Percentiles rank a stretch among this genome's conserved stretches.
phyloP scores from a whole-genome alignment of 2,329 filamentous ascomycete species.

The Calonectria leucothoes region DNA sequence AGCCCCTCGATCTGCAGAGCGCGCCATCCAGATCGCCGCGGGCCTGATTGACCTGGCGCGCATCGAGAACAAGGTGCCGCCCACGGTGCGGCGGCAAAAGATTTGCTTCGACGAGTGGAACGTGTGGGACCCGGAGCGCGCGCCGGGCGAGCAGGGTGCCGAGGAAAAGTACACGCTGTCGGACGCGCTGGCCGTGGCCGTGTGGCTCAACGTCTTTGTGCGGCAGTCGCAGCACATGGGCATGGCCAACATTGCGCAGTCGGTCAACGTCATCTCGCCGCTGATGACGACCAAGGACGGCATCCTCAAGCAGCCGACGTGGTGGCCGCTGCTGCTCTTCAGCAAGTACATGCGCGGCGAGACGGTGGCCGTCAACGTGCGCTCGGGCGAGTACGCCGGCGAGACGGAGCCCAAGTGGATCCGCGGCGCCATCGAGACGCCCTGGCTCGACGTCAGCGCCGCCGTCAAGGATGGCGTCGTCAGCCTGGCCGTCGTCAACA shows the following conservation, averaged over 20 bases:
- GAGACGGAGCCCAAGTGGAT: constrained; percentile 75
- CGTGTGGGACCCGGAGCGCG: constrained; percentile 80
- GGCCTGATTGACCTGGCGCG: constrained; percentile 78
- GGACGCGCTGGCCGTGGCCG: constrained; percentile 78
- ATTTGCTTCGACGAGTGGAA: constrained; percentile 92
- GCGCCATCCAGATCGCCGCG: constrained; percentile 77
- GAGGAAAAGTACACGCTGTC: constrained; percentile 79
- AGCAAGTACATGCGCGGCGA: constrained; percentile 75
- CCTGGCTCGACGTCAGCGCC: constrained; percentile 77
- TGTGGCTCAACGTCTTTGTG: constrained; percentile 82
- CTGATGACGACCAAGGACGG: constrained; percentile 77
- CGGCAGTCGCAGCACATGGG: constrained; percentile 77
- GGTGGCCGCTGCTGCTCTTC: constrained; percentile 76
- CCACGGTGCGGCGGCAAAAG: constrained; percentile 69
- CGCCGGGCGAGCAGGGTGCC: constrained; percentile 77
- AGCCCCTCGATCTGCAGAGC: constrained; percentile 77
- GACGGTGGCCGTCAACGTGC: constrained; percentile 74
- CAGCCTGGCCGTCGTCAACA: constrained; percentile 79
- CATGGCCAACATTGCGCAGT: constrained; percentile 85
- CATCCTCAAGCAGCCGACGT: constrained; percentile 77
- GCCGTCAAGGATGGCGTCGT: constrained; percentile 68
- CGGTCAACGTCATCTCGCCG: constrained; percentile 81
- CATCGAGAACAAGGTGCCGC: constrained; percentile 73
- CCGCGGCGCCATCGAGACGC: constrained; percentile 72
- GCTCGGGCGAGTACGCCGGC: constrained; percentile 72